A percentile compares a stretch with the other conserved stretches of the same genome.
Evolutionary conservation across 2,329 filamentous ascomycete genomes (phyloP).

Genomic region (Lasiodiplodia theobromae): DNA sequence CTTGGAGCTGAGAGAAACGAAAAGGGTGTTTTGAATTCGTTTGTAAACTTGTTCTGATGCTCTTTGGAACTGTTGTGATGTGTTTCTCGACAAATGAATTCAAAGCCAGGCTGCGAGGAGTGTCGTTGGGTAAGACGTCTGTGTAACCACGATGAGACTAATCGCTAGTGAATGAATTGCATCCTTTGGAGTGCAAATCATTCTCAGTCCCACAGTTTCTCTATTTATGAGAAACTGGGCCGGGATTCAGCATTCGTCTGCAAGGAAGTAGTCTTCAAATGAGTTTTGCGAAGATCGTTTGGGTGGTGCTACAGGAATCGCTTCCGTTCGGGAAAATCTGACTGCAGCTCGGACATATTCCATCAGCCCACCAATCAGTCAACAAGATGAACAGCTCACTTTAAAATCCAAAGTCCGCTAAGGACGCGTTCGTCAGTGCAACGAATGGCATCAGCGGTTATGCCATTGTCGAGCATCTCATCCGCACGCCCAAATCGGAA

Average conservation of each 20-base stretch:
- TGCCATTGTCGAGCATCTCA: conserved; percentile 45
- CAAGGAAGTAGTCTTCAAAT: not conserved
- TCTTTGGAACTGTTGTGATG: not conserved
- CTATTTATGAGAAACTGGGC: not conserved
- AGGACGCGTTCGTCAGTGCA: conserved; percentile 46
- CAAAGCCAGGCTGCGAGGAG: not conserved
- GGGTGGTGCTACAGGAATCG: not conserved
- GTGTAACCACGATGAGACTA: not conserved
- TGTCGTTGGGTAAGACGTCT: not conserved
- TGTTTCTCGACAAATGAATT: not conserved
- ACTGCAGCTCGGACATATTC: not conserved
- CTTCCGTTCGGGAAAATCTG: not conserved
- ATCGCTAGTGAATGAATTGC: not conserved
- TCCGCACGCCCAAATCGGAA: conserved; percentile 34
- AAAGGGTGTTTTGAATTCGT: not conserved
- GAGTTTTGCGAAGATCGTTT: not conserved
- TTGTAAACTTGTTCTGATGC: not conserved
- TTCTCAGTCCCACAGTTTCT: not conserved
- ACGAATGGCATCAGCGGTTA: conserved; percentile 46
- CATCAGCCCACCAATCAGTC: not conserved
- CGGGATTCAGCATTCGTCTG: not conserved
- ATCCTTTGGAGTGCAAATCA: not conserved
- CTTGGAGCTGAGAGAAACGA: no score
- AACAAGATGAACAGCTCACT: not conserved
- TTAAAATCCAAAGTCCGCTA: conserved; percentile 24